Base-by-base conservation (phyloP, 495 filamentous ascomycete genomes). In the Neurospora sp. region DNA sequence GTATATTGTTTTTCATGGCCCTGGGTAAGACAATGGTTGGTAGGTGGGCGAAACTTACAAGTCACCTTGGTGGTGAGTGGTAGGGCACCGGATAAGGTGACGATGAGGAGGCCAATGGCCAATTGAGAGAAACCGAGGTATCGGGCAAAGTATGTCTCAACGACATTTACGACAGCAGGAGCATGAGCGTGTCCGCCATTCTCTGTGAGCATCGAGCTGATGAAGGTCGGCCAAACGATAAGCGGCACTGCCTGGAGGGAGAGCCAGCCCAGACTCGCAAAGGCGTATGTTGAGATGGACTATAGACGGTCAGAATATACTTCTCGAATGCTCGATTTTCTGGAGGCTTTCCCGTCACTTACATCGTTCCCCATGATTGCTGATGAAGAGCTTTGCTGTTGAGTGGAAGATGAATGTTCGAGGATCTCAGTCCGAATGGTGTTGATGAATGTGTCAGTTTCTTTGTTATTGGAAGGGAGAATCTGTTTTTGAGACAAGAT, bases 71-170 rank as follows among this genome's bases (percentile, higher is more conserved):
- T 85, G 3, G 86, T 88, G 20, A 96, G 81, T 0, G 93, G 94
- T n/a, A 97, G 85, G 6, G 88, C 87, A 71, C 93, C 94, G 0
- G 92, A 91, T 2, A 95, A 83, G 72, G 94, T 86, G 41, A 94
- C 81, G 7, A 86, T 86, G 41, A 95, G 80, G 12, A 88, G 75
- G 44, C 89, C 90, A 23, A 97, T 81, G 38, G 90, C 84, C 23
- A 97, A 77, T 38, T 93, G 83, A 27, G 88, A 79, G 42, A 96
- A 79, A 59, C 92, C 92, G 0, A 93, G 82, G 35, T 86, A 87
- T 39, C 92, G 91, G 46, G 89, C 88, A 77, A 94, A 88, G 83
- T 96, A 96, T 12, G 86, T 78, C 80, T 94, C 92, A n/a, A 93
- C 84, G 16, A 80, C 90, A 89, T 18, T 73, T 37, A 69, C 54